A percentile compares a stretch with the other conserved stretches of the same genome.
phyloP scores from a whole-genome alignment of 371 early-diverging fungal genomes.

The Parasitella parasitica region DNA sequence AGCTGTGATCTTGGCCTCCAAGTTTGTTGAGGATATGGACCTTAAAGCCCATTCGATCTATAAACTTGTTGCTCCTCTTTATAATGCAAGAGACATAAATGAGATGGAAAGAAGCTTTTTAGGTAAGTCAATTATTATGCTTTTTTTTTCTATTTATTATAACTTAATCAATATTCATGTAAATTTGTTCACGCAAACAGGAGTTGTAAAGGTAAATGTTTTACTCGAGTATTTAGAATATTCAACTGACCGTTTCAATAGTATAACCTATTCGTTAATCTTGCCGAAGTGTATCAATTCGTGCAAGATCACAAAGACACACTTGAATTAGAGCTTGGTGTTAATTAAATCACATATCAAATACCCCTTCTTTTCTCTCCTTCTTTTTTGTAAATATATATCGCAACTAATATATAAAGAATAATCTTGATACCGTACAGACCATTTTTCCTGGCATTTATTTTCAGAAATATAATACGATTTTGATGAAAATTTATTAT shows the following conservation, averaged over 20 bases:
- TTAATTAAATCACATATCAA: neutral
- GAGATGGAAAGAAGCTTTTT: conserved; percentile 53
- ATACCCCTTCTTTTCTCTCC: neutral
- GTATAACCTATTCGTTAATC: conserved; percentile 20
- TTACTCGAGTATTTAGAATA: neutral
- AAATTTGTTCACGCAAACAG: neutral
- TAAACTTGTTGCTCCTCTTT: conserved; percentile 43
- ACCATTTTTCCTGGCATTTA: neutral
- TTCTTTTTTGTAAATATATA: neutral
- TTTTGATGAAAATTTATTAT: neutral
- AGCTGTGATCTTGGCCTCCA: conserved; percentile 68
- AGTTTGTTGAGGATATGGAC: conserved; percentile 63
- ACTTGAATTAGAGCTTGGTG: conserved; percentile 8
- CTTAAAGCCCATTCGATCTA: conserved; percentile 29
- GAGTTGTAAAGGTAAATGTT: conserved; percentile 15
- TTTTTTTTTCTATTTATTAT: neutral
- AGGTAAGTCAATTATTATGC: conserved; percentile 10
- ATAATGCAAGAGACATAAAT: conserved; percentile 55
- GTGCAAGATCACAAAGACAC: conserved; percentile 14
- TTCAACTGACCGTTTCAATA: neutral
- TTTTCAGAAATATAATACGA: neutral
- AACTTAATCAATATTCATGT: neutral
- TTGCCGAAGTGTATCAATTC: conserved; percentile 17
- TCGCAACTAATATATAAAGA: neutral
- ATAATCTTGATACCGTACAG: too few species aligned